These are phyloP conservation scores for Alternaria solani DNA, from an alignment of 2,329 filamentous ascomycete genomes.

Conservation along the genomic window DNA sequence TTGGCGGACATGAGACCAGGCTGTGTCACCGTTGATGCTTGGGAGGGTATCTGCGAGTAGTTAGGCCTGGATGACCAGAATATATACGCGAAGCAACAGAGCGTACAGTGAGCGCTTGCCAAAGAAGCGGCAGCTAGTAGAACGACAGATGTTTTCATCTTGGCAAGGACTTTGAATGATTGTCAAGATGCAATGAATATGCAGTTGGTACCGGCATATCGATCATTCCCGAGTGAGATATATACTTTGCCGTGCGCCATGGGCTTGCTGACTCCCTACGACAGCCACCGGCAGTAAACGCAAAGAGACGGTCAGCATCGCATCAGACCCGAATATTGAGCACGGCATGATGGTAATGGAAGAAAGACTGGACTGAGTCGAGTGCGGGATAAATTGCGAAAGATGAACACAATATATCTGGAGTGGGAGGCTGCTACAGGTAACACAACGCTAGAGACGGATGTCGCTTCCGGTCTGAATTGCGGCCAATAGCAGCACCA, in stretches of 20 bases:
- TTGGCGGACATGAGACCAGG: slow-evolving; percentile 16
- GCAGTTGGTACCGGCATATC: slow-evolving; percentile 4
- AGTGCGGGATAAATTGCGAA: slow-evolving; percentile 10
- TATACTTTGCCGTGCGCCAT: background rate
- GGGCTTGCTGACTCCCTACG: background rate
- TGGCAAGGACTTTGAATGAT: background rate
- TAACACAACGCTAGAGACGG: slow-evolving; percentile 7
- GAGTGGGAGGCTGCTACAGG: background rate
- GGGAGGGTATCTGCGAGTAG: slow-evolving; percentile 15
- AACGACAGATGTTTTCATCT: slow-evolving; percentile 10
- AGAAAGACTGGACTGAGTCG: background rate
- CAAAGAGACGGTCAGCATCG: background rate
- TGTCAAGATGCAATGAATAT: background rate
- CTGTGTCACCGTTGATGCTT: slow-evolving; percentile 7
- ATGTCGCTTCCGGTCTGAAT: slow-evolving; percentile 6
- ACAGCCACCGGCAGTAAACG: slow-evolving; percentile 6
- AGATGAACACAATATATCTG: slow-evolving; percentile 14
- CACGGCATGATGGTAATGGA: background rate
- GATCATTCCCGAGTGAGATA: background rate
- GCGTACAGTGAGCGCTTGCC: slow-evolving; percentile 16
- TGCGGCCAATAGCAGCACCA: background rate
- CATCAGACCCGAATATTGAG: background rate
- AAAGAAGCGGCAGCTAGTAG: slow-evolving; percentile 10
- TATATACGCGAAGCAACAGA: background rate
- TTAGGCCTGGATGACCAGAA: background rate